These are phyloP conservation scores for Bothriochloa decipiens DNA, from an alignment of 176 grass and related monocot genomes.

Conservation along the genomic window DNA sequence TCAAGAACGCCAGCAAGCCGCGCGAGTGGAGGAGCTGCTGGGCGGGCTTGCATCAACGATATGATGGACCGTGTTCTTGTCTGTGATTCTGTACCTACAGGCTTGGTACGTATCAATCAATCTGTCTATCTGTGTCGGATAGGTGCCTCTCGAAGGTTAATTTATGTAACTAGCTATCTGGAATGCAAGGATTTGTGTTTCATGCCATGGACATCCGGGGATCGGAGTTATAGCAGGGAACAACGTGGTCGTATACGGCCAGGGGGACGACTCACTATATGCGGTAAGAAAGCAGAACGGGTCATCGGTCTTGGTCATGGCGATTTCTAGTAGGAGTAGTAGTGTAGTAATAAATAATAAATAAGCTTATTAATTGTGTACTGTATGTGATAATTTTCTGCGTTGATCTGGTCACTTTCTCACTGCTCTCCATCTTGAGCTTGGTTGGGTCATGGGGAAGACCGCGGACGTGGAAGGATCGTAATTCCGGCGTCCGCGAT, in stretches of 20 bases:
- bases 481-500: conserved; percentile 8
- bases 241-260: conserved; percentile 30
- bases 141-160: not conserved
- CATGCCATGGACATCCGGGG: not conserved
- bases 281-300: conserved; percentile 41
- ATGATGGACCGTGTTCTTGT: not conserved
- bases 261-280: not conserved
- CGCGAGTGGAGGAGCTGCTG: not conserved
- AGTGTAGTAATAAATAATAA: not conserved
- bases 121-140: not conserved
- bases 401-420: conserved; percentile 53
- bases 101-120: not conserved
- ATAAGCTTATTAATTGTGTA: not conserved
- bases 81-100: not conserved
- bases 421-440: not conserved
- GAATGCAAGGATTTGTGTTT: not conserved
- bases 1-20: not conserved
- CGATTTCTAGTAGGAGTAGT: conserved; percentile 1
- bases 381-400: not conserved
- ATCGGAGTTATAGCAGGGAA: conserved; percentile 34
- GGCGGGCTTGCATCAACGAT: conserved; percentile 15
- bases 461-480: conserved; percentile 53
- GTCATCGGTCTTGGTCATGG: conserved; percentile 45
- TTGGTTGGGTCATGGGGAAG: conserved; percentile 52
- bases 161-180: not conserved